These are phyloP conservation scores for Venturiaceae sp. DNA, from an alignment of 2,329 filamentous ascomycete species.

Conservation along the genomic window DNA sequence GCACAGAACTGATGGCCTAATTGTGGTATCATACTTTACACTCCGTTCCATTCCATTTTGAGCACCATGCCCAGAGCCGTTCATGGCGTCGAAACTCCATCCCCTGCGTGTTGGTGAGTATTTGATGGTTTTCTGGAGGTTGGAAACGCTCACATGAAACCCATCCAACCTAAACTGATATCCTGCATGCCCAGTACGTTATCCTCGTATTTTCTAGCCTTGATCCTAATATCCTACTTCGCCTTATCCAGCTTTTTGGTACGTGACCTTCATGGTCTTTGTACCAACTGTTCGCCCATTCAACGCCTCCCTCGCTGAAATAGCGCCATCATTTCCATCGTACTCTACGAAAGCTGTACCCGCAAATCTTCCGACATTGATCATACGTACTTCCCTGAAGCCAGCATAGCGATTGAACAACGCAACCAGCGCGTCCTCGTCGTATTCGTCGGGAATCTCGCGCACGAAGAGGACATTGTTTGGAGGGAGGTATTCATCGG, in stretches of 20 bases:
- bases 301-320: slow-evolving; percentile 87
- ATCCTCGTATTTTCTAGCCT: neutral
- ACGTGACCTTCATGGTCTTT: slow-evolving; percentile 86
- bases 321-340: slow-evolving; percentile 79
- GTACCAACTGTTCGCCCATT: slow-evolving; percentile 73
- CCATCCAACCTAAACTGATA: neutral
- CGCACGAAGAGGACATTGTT: slow-evolving; percentile 96
- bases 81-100: neutral
- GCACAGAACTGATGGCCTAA: too few relatives aligned
- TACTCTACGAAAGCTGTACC: slow-evolving; percentile 97
- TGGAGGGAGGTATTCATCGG: slow-evolving; percentile 95
- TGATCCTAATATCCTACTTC: too few relatives aligned
- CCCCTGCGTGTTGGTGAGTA: neutral
- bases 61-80: too few relatives aligned
- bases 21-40: slow-evolving; percentile 1
- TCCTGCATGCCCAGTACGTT: too few relatives aligned
- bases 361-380: slow-evolving; percentile 59
- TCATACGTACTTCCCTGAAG: slow-evolving; percentile 84
- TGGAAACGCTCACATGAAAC: neutral
- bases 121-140: neutral
- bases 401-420: slow-evolving; percentile 88
- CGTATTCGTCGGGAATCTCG: slow-evolving; percentile 80
- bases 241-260: slow-evolving; percentile 48
- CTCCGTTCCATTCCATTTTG: too few relatives aligned
- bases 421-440: slow-evolving; percentile 65